Evolutionary conservation across 352 stramenopile species (phyloP), one percentile per base, ranked within the genome.

Genomic region (Phytophthora hybrid): DNA sequence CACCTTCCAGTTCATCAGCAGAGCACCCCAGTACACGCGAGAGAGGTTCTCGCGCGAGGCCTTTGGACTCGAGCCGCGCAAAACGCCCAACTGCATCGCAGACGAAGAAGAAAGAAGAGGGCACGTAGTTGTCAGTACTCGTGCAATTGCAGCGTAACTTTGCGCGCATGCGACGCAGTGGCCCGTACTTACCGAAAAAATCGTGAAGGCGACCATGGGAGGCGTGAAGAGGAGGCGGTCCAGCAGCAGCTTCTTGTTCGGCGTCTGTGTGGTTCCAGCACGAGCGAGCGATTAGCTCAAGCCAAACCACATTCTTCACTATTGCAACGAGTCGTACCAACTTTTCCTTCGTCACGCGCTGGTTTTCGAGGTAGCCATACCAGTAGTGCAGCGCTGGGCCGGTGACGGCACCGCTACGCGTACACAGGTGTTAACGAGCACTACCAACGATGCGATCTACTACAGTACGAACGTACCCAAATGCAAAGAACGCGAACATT

Each of bases 241-340:
- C 11, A 93, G 69, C 9, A 93, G 37, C 5, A 93, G 78, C 72
- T 93, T 93, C 59, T 91, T 87, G 79, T 90, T 93, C n/a, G 84
- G 71, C 0, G 84, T 91, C 87, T 93, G 69, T 41, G 23, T 1
- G 39, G 54, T 13, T 21, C 41, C 18, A 64, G 21, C 19, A 16
- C 57, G 51, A 34, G 5, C 7, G 23, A 23, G 21, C 2, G n/a
- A 31, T 57, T 65, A 61, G 55, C 55, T 21, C 31, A 8, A n/a
- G 23, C 41, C 23, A 1, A 26, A 26, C 3, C 23, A 26, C 23
- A 26, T 26, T 26, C 23, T 26, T 26, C 37, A 18, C 11, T 16
- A 44, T 26, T 49, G n/a, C 9, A 51, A 10, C 44, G 53, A 13
- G 56, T 44, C 31, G 37, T 63, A 92, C 84, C 85, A 93, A 49